Conservation (phyloP, 768 basidiomycete species). For the Xerocomus potaroensis region DNA sequence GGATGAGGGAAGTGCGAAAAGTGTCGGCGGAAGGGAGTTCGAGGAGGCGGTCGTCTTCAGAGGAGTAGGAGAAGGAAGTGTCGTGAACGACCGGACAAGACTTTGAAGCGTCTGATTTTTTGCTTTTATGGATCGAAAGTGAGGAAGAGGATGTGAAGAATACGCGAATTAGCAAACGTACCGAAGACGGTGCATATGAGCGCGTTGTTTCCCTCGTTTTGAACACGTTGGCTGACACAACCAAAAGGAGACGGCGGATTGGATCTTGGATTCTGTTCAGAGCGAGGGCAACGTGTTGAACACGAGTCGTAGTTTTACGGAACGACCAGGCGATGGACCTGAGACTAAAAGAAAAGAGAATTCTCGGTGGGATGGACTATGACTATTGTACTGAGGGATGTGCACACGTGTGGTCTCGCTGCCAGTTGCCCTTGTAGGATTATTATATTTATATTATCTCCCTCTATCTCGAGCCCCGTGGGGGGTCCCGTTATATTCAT, state of each 20-base stretch:
- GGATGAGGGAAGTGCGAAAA: constrained; percentile 82
- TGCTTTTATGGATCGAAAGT: constrained; percentile 43
- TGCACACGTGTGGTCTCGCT: too few species aligned
- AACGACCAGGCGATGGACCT: constrained; percentile 8
- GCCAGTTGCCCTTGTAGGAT: too few species aligned
- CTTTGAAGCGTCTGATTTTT: constrained; percentile 67
- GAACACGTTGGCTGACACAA: constrained; percentile 56
- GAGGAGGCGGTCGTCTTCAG: constrained; percentile 41
- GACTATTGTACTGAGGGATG: too few species aligned
- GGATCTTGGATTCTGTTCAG: constrained; percentile 22
- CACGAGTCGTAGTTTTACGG: constrained; percentile 55
- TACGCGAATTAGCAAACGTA: constrained; percentile 41
- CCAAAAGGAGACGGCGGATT: constrained; percentile 29
- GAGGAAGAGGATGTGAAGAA: constrained; percentile 23
- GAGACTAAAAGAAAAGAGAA: too few species aligned
- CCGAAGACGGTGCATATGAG: constrained; percentile 78
- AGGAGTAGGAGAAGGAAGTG: constrained; percentile 26
- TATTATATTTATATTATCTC: too few species aligned
- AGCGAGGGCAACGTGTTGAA: constrained; percentile 63
- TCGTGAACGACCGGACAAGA: constrained; percentile 39
- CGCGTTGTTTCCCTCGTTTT: constrained; percentile 48
- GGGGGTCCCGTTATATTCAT: too few species aligned
- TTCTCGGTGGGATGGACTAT: too few species aligned
- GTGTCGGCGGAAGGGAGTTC: constrained; percentile 65
- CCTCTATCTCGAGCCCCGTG: too few species aligned